Evolutionary conservation across 306 rosid genomes (phyloP), one percentile per base, ranked within the genome.

Genomic region (Trifolium dubium): DNA sequence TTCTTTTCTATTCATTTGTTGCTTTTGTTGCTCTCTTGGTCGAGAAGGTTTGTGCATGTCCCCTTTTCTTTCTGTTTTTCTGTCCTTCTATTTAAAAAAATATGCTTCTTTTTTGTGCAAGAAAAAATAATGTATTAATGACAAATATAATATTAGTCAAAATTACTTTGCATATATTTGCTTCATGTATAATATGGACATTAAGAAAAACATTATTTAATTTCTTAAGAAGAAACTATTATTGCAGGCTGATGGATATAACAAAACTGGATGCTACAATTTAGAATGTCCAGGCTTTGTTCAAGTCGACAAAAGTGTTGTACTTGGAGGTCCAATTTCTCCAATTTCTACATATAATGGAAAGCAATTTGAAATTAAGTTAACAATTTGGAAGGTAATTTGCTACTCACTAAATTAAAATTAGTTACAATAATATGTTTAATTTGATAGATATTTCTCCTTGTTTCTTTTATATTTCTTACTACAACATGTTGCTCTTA

Each of bases 191-290:
- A 67, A 58, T 32, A 28, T 10, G 31, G 15, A 23, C 14, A 18
- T 18, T 44, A 5, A 40, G 15, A 35, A 29, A 19, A 50, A 12
- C 18, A 50, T 10, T 29, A 51, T 4, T n/a, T 15, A 17, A 1
- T 35, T 35, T 35, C 39, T 35, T 35, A 5, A 40, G n/a, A 29
- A 13, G 35, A 8, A n/a, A n/a, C n/a, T n/a, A n/a, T n/a, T n/a
- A n/a, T 28, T 59, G 72, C 92, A 93, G 98, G 76, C 89, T 8
- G 98, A 91, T 75, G 92, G 92, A 44, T 93, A 93, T 77, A 88
- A 86, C 83, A 87, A 90, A 32, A 91, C 97, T 2, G 98, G 98
- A 14, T 93, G 98, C 81, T 89, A 91, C 75, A 93, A 93, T 75
- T 82, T 91, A 82, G 60, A 85, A 2, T 93, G 98, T 71, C 84